phyloP scores from a whole-genome alignment of 352 stramenopile genomes.

The Phytophthora pisi region DNA sequence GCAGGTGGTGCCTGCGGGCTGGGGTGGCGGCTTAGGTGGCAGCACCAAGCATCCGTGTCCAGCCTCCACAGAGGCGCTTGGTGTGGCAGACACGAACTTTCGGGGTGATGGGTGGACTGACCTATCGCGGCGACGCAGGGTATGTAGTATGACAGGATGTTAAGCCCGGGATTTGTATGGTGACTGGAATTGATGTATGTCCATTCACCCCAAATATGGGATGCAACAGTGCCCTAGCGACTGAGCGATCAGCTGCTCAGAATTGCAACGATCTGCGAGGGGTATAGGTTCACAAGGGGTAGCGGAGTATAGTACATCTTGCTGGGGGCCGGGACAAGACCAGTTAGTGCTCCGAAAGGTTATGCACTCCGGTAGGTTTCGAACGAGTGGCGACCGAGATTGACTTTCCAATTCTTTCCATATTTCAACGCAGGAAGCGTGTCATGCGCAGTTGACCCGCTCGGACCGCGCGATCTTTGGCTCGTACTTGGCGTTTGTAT shows the following conservation, averaged over 20 bases:
- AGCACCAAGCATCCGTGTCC: not conserved
- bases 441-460: not conserved
- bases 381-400: not conserved
- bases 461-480: slow-evolving; percentile 18
- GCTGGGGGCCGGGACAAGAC: no score
- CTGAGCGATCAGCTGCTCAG: not conserved
- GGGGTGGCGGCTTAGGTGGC: not conserved
- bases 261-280: not conserved
- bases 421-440: not conserved
- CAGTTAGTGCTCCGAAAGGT: not conserved
- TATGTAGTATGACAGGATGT: not conserved
- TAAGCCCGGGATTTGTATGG: not conserved
- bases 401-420: not conserved
- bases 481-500: slow-evolving; percentile 16
- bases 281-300: not conserved
- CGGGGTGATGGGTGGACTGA: not conserved
- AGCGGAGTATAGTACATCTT: not conserved
- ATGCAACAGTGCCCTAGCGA: not conserved
- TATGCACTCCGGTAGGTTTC: not conserved
- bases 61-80: no score
- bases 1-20: no score
- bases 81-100: not conserved
- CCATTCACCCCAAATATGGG: not conserved
- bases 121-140: not conserved
- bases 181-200: not conserved